Percentiles rank a stretch among this genome's conserved stretches.
These are phyloP conservation scores for Pseudocercospora vitis DNA, from an alignment of 2,329 filamentous ascomycete genomes.

Conservation along the genomic window DNA sequence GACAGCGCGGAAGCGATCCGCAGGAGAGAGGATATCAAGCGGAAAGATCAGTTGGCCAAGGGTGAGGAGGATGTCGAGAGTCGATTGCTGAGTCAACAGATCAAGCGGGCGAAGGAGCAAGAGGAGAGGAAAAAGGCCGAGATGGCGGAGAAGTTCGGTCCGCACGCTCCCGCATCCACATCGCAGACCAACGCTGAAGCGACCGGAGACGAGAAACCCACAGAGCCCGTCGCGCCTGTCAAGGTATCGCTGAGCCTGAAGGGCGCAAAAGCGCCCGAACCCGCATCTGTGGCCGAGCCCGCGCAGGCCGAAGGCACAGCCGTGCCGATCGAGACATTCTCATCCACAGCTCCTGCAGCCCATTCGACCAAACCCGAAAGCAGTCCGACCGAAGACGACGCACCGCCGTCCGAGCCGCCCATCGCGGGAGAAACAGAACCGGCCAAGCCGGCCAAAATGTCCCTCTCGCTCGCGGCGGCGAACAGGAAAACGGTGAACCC, in stretches of 20 bases:
- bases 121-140: slow-evolving; percentile 59
- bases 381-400: slow-evolving; percentile 8
- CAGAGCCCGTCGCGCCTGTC: slow-evolving; percentile 32
- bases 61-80: slow-evolving; percentile 90
- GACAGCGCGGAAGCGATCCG: slow-evolving; percentile 82
- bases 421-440: slow-evolving; percentile 12
- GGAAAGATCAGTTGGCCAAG: slow-evolving; percentile 83
- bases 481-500: slow-evolving; percentile 68
- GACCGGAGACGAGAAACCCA: slow-evolving; percentile 27
- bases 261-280: slow-evolving; percentile 27
- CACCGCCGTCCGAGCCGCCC: not conserved
- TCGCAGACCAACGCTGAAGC: slow-evolving; percentile 10
- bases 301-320: slow-evolving; percentile 27
- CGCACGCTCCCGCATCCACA: not conserved
- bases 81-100: slow-evolving; percentile 77
- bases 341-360: slow-evolving; percentile 25
- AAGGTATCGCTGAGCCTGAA: slow-evolving; percentile 40
- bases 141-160: slow-evolving; percentile 44
- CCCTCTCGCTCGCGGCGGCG: slow-evolving; percentile 65
- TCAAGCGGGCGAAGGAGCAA: slow-evolving; percentile 66
- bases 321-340: slow-evolving; percentile 35
- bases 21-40: slow-evolving; percentile 74
- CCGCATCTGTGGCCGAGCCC: slow-evolving; percentile 15
- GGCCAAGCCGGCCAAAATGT: slow-evolving; percentile 27
- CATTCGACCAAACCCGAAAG: slow-evolving; percentile 8